Conservation (phyloP, 805 yeast species). For the Zygotorulaspora sp. region DNA sequence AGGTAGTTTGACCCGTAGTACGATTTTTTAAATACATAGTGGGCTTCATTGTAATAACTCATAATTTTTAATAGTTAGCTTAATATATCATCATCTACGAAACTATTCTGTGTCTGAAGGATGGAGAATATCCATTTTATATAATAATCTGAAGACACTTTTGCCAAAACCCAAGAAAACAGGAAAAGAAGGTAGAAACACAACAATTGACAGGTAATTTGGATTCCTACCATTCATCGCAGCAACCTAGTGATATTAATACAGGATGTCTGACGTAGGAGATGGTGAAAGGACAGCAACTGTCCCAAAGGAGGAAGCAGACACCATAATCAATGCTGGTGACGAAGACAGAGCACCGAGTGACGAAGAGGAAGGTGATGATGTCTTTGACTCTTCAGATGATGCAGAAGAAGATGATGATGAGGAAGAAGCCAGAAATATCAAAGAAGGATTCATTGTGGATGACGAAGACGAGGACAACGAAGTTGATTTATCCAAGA, state of each 20-base stretch:
- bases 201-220: conserved; percentile 1
- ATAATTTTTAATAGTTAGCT: no score
- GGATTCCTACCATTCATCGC: not conserved
- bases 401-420: conserved; percentile 86
- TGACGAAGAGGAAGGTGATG: conserved; percentile 45
- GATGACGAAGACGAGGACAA: conserved; percentile 71
- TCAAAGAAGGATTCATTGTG: conserved; percentile 89
- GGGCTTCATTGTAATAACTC: no score
- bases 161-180: not conserved
- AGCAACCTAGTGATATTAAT: not conserved
- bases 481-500: conserved; percentile 28
- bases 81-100: not conserved
- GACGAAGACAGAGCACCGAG: conserved; percentile 38
- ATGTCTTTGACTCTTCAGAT: conserved; percentile 68
- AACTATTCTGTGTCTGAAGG: not conserved
- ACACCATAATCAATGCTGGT: conserved; percentile 37
- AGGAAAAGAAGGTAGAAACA: not conserved
- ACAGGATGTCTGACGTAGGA: conserved; percentile 11
- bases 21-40: no score
- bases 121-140: no score
- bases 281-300: conserved; percentile 9
- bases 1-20: no score
- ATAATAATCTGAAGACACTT: no score
- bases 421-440: conserved; percentile 78
- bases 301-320: conserved; percentile 21